Base-by-base conservation (phyloP, 164 flowering plant species). In the Macadamia integrifolia region DNA sequence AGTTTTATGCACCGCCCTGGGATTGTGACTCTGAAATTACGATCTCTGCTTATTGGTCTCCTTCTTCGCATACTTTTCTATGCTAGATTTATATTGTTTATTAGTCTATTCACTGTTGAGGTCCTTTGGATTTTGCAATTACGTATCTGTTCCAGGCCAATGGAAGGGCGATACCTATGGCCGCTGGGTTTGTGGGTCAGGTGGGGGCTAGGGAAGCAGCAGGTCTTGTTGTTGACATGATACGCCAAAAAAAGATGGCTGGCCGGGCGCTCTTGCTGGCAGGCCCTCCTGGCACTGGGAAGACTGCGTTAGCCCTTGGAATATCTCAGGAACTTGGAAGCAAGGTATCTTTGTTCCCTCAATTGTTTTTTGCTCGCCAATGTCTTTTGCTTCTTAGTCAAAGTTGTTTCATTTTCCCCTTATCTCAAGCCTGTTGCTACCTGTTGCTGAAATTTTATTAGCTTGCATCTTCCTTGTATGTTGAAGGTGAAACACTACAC, bases 231-330 rank as follows among this genome's bases (percentile, higher is more conserved):
- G 99, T 89, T 48, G 98, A 95, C 71, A 95, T 95, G 98, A 89
- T 95, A 35, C 76, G 89, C 42, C 91, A 87, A 74, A 92, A 87
- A 83, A 90, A 92, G 77, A 92, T 95, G 97, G 99, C 98, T 29
- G 99, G 99, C 8, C 84, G 91, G 52, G 99, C 98, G 14, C 85
- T 94, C n/a, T 83, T 94, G 6, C 71, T 94, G 58, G 97, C 97
- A 72, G 99, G 99, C 4, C 97, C 97, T 60, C 99, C 99, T 64
- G 99, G 98, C 32, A 95, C 98, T 69, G 99, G 99, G 64, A 94
- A 94, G 82, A 94, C 99, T 58, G 99, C 99, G 1, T 77, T 92
- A 69, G 99, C 98, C 17, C 93, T 95, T 62, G 99, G 97, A 17
- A 81, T 92, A 65, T 80, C 91, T 30, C 98, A 95, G 81, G 98